Evolutionary conservation across 257 asterid genomes (phyloP).

Genomic region (Lavandula angustifolia): DNA sequence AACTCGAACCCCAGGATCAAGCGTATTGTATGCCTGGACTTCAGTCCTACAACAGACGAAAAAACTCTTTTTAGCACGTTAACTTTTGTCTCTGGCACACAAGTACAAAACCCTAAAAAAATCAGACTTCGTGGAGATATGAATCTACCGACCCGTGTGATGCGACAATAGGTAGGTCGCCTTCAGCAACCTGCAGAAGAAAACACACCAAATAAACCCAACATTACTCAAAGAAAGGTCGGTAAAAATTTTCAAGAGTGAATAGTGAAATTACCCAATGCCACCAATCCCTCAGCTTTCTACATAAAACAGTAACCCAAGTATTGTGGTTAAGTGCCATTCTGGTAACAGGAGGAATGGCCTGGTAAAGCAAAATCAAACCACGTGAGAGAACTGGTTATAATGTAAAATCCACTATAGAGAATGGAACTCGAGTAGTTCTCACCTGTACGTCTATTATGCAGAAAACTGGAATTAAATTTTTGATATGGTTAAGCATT

Average conservation of each 20-base stretch:
- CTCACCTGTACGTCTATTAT: not conserved
- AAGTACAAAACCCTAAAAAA: constrained; percentile 8
- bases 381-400: constrained; percentile 27
- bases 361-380: constrained; percentile 42
- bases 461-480: not conserved
- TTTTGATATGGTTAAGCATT: not conserved
- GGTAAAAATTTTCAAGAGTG: constrained; percentile 19
- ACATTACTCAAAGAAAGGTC: constrained; percentile 18
- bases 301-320: constrained; percentile 93
- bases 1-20: constrained; percentile 91
- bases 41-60: constrained; percentile 64
- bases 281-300: constrained; percentile 98
- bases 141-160: constrained; percentile 82
- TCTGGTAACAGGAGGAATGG: constrained; percentile 96
- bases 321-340: constrained; percentile 89
- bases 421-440: not conserved
- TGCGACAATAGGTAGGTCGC: constrained; percentile 91
- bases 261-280: constrained; percentile 74
- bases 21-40: constrained; percentile 71
- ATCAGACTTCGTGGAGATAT: constrained; percentile 13
- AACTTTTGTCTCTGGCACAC: constrained; percentile 9
- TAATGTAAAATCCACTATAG: constrained; percentile 3
- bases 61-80: constrained; percentile 27
- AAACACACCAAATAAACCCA: constrained; percentile 30
- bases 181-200: constrained; percentile 85